Conservation (phyloP, 441 rosid species). For the Geranium incanum region DNA sequence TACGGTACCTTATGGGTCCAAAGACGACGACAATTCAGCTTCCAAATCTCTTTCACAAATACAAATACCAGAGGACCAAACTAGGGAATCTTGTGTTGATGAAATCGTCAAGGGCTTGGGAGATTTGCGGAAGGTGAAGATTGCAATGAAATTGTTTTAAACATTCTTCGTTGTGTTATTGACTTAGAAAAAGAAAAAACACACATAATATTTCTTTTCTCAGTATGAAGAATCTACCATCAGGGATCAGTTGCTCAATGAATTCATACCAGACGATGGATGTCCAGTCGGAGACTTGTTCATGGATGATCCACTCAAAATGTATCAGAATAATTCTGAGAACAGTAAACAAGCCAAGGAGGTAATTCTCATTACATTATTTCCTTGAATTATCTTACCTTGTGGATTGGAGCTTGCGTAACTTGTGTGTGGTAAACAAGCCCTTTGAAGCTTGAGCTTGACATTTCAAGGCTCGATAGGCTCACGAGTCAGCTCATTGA, state of each 20-base stretch:
- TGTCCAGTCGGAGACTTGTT: slow-evolving; percentile 63
- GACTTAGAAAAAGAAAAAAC: neutral
- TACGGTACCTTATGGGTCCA: slow-evolving; percentile 46
- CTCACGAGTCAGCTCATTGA: too few relatives aligned
- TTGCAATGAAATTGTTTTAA: slow-evolving; percentile 19
- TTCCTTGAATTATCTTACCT: neutral
- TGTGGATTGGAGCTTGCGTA: slow-evolving; percentile 11
- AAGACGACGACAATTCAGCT: slow-evolving; percentile 67
- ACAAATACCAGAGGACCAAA: slow-evolving; percentile 46
- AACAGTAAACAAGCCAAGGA: slow-evolving; percentile 25
- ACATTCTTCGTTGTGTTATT: slow-evolving; percentile 1
- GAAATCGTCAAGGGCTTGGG: slow-evolving; percentile 67
- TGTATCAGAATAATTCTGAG: slow-evolving; percentile 33
- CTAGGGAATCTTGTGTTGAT: slow-evolving; percentile 51
- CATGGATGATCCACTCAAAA: slow-evolving; percentile 36
- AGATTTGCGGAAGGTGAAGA: slow-evolving; percentile 49
- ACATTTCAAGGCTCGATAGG: too few relatives aligned
- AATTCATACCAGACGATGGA: slow-evolving; percentile 75
- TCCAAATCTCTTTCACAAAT: slow-evolving; percentile 47
- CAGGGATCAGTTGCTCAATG: slow-evolving; percentile 49
- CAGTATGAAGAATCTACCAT: slow-evolving; percentile 52
- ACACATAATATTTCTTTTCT: neutral
- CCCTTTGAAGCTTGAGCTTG: too few relatives aligned
- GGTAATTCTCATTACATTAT: slow-evolving; percentile 20
- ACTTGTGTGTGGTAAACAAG: neutral